Evolutionary conservation across 108 stramenopile genomes (phyloP).

Genomic region (Conticribra guillardii): DNA sequence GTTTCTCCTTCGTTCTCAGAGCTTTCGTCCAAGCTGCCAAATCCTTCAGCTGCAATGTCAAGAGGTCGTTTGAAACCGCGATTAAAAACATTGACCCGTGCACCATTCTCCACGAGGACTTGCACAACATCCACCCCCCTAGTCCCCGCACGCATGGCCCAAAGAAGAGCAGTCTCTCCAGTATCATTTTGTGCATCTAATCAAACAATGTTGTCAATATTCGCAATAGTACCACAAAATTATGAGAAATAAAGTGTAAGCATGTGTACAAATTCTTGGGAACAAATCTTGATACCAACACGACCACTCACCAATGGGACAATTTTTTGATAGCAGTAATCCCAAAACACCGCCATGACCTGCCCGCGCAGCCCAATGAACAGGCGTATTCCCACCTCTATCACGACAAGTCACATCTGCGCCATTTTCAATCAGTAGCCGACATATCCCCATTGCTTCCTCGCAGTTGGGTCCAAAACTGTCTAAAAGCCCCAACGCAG

Average conservation of each 20-base stretch:
- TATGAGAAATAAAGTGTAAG: no score
- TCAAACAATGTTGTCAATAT: no score
- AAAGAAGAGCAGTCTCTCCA: slow-evolving; percentile 88
- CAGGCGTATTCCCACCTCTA: slow-evolving; percentile 70
- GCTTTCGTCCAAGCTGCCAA: slow-evolving; percentile 33
- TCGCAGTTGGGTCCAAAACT: slow-evolving; percentile 32
- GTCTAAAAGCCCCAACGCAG: slow-evolving; percentile 63
- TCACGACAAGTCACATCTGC: slow-evolving; percentile 63
- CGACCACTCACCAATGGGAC: slow-evolving; percentile 45
- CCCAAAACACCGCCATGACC: slow-evolving; percentile 70
- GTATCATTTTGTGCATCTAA: slow-evolving; percentile 74
- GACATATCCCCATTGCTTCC: slow-evolving; percentile 54
- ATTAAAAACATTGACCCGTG: slow-evolving; percentile 71
- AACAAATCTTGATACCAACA: neutral
- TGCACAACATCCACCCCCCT: slow-evolving; percentile 56
- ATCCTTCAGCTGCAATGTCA: slow-evolving; percentile 87
- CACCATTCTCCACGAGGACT: slow-evolving; percentile 74
- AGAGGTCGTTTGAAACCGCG: slow-evolving; percentile 71
- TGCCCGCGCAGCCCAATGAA: slow-evolving; percentile 87
- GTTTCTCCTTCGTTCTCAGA: slow-evolving; percentile 2
- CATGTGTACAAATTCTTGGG: no score
- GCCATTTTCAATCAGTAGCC: slow-evolving; percentile 62
- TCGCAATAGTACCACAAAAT: no score
- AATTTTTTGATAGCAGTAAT: slow-evolving; percentile 65
- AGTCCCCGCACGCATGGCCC: slow-evolving; percentile 82